phyloP scores from a whole-genome alignment of 2,329 filamentous ascomycete genomes.

The Curvularia spicifera region DNA sequence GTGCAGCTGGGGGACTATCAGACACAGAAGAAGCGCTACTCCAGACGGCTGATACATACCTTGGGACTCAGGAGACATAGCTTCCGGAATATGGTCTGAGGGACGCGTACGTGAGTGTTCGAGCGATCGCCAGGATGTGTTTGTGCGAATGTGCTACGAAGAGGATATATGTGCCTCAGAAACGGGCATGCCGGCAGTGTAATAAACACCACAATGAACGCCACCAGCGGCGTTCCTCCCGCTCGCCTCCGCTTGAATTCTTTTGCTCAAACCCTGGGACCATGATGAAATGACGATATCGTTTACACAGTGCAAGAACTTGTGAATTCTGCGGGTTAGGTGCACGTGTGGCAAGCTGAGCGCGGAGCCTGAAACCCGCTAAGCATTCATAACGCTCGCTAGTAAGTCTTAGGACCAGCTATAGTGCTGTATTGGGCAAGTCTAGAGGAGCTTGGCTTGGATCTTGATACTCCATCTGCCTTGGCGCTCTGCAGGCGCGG shows the following conservation, averaged over 20 bases:
- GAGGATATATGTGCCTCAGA: slow-evolving; percentile 28
- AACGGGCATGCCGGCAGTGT: slow-evolving; percentile 35
- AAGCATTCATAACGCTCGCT: slow-evolving; percentile 28
- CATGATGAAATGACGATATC: slow-evolving; percentile 25
- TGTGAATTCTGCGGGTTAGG: slow-evolving; percentile 21
- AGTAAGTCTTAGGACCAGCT: slow-evolving; percentile 13
- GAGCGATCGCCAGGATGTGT: slow-evolving; percentile 29
- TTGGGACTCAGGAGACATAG: slow-evolving; percentile 43
- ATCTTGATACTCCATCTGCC: slow-evolving; percentile 23
- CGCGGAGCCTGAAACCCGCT: slow-evolving; percentile 41
- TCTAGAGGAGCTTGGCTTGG: slow-evolving; percentile 26
- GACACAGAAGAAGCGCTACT: slow-evolving; percentile 21
- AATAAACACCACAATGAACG: slow-evolving; percentile 42
- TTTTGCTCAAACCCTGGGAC: slow-evolving; percentile 21
- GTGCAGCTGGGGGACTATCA: slow-evolving; percentile 39
- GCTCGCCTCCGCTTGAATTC: slow-evolving; percentile 18
- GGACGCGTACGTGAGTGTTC: slow-evolving; percentile 19
- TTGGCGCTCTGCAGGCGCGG: slow-evolving; percentile 35
- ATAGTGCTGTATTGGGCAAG: slow-evolving; percentile 10
- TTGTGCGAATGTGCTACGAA: slow-evolving; percentile 32
- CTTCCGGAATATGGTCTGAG: slow-evolving; percentile 29
- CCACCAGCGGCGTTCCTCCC: slow-evolving; percentile 23
- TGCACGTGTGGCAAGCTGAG: slow-evolving; percentile 16
- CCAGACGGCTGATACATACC: slow-evolving; percentile 37
- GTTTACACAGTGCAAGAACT: slow-evolving; percentile 12